Base-by-base conservation (phyloP, 2,329 filamentous ascomycete species). In the Herpotrichia juniperi region DNA sequence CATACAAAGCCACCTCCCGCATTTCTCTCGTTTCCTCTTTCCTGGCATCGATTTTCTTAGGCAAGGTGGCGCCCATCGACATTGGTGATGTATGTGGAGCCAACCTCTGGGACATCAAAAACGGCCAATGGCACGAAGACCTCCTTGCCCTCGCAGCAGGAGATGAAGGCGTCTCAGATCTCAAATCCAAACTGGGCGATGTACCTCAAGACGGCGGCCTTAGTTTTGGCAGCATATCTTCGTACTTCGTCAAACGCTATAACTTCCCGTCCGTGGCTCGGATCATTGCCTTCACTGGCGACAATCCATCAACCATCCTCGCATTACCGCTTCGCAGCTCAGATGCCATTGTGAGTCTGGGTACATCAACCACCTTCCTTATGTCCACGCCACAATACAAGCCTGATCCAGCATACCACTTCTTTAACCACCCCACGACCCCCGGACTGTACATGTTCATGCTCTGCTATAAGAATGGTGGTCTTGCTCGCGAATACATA, bases 391-490 rank as follows among this genome's bases (percentile, higher is more conserved):
- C 91, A n/a, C 82, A 85, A 64, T 97, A 96, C 81, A 88, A 88
- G 72, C 91, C 94, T 2, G 88, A 97, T 68, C 90, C 91, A 2
- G 85, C 89, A 6, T 96, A 96, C 69, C 94, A 99, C 79, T 96
- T 97, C 81, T 96, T 97, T 84, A 96, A 97, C 79, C 93, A 97
- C 75, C 94, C 94, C 1, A 94, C 92, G 39, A 96, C 91, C 1
- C 79, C 87, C 0, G 91, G 90, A 1, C 84, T 97, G 54, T 97
- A 96, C 83, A 97, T 99, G 94, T 97, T 99, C 77, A 99, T 99
- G 94, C 86, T 99, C 30, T 99, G 94, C 82, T 99, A 97, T 81
- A 97, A 97, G 78, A 99, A 99, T 76, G 94, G 94, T 62, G 92
- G 92, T 2, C 85, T 97, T 1, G 93, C 94, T 1, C 89, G 94